Evolutionary conservation across 2,329 filamentous ascomycete genomes (phyloP).

Genomic region (Monosporascus sp.): DNA sequence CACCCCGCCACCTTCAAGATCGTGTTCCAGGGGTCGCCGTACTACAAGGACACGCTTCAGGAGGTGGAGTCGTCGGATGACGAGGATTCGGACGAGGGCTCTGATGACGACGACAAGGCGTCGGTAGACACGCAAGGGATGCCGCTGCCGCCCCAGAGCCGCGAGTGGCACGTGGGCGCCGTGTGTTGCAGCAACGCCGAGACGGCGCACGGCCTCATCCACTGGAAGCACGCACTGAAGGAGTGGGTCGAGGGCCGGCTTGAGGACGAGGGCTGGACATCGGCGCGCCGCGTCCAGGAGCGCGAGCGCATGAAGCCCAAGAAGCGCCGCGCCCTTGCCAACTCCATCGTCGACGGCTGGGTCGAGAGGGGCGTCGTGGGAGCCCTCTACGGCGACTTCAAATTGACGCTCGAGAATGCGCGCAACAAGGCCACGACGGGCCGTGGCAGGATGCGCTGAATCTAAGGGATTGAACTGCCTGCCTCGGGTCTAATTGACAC

Average conservation of each 20-base stretch:
- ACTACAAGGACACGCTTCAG: constrained; percentile 59
- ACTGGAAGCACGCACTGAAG: constrained; percentile 73
- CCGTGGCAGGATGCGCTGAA: constrained; percentile 7
- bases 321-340: constrained; percentile 54
- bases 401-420: constrained; percentile 53
- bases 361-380: constrained; percentile 50
- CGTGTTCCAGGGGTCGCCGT: constrained; percentile 59
- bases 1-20: constrained; percentile 64
- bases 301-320: constrained; percentile 56
- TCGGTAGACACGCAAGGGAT: constrained; percentile 35
- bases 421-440: constrained; percentile 37
- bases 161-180: constrained; percentile 32
- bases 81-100: constrained; percentile 24
- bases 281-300: constrained; percentile 50
- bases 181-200: constrained; percentile 49
- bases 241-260: constrained; percentile 64
- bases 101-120: constrained; percentile 25
- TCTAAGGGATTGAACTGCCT: not conserved
- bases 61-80: constrained; percentile 43
- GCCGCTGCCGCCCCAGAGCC: constrained; percentile 30
- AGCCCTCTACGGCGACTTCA: constrained; percentile 60
- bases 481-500: too few relatives aligned
- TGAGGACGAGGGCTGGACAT: constrained; percentile 49
- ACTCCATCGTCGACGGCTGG: constrained; percentile 62
- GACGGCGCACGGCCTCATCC: constrained; percentile 64